These are phyloP conservation scores for Nannochloropsis salina DNA, from an alignment of 108 stramenopile species.

Conservation along the genomic window DNA sequence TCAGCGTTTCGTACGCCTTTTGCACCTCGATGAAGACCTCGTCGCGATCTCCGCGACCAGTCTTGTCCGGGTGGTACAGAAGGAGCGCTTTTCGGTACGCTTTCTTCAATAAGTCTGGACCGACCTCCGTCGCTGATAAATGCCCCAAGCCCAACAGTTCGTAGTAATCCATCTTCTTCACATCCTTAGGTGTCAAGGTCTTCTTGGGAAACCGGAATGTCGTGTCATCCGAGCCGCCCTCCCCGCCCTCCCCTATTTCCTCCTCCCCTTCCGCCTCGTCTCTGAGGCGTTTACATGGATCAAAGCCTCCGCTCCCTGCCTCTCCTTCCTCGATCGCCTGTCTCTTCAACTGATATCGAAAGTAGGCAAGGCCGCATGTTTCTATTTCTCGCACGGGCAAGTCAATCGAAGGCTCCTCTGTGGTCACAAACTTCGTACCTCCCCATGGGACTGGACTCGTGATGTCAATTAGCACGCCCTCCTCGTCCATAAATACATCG, in stretches of 20 bases:
- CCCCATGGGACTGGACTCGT: not conserved
- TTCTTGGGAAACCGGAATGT: constrained; percentile 11
- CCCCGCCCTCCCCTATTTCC: not conserved
- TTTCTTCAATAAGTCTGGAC: constrained; percentile 43
- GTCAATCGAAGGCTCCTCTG: not conserved
- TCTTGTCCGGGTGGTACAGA: constrained; percentile 57
- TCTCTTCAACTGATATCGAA: constrained; percentile 10
- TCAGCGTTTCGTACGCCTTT: constrained; percentile 84
- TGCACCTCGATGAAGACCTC: constrained; percentile 86
- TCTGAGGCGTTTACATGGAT: not conserved
- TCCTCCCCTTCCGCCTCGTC: not conserved
- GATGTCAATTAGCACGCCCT: not conserved
- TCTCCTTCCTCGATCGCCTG: not conserved
- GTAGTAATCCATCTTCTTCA: constrained; percentile 35
- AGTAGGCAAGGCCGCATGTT: constrained; percentile 15
- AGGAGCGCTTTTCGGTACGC: constrained; percentile 57
- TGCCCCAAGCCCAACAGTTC: constrained; percentile 42
- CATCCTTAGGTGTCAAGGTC: constrained; percentile 34
- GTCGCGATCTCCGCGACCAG: constrained; percentile 31
- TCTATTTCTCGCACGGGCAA: not conserved
- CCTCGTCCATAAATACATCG: not conserved
- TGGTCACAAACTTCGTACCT: too few species aligned
- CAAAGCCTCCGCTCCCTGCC: not conserved
- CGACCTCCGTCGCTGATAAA: constrained; percentile 35
- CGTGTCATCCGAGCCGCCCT: not conserved